Percentiles rank a stretch among this genome's conserved stretches.
phyloP scores from a whole-genome alignment of 495 filamentous ascomycete genomes.

The Podospora pseudocomata region DNA sequence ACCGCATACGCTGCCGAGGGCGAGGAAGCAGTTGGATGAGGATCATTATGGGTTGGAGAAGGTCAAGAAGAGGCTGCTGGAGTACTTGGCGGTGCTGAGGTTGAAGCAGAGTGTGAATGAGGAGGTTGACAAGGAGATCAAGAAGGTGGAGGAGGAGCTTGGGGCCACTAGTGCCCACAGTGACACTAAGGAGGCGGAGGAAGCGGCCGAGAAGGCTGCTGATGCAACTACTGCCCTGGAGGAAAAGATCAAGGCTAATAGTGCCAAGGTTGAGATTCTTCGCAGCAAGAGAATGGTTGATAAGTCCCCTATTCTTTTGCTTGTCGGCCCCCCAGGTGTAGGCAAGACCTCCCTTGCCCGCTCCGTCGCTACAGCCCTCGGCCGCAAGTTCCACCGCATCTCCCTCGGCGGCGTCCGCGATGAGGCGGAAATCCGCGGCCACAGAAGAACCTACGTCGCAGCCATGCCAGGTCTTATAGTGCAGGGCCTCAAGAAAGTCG shows the following conservation, averaged over 20 bases:
- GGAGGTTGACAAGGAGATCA: conserved; percentile 72
- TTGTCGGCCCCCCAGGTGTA: conserved; percentile 91
- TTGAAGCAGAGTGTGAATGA: conserved; percentile 87
- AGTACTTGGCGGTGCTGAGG: conserved; percentile 92
- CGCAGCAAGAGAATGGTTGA: conserved; percentile 77
- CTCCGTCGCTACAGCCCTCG: conserved; percentile 85
- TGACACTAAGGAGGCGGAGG: conserved; percentile 18
- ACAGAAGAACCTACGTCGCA: conserved; percentile 94
- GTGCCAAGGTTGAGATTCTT: conserved; percentile 62
- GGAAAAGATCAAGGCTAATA: conserved; percentile 45
- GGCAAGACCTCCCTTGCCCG: conserved; percentile 97
- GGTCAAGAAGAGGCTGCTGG: conserved; percentile 93
- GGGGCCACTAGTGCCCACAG: conserved; percentile 33
- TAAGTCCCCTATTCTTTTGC: conserved; percentile 91
- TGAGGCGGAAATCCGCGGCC: conserved; percentile 94
- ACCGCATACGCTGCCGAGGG: conserved; percentile 69
- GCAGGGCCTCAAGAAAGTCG: conserved; percentile 92
- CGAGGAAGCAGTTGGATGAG: conserved; percentile 86
- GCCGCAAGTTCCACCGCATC: conserved; percentile 94
- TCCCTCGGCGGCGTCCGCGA: conserved; percentile 94
- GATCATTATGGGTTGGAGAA: conserved; percentile 97
- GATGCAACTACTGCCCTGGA: conserved; percentile 33
- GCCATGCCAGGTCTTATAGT: conserved; percentile 97
- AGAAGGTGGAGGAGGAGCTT: conserved; percentile 58
- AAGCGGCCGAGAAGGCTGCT: conserved; percentile 11